Conservation (phyloP, 2,329 filamentous ascomycete genomes). For the Aspergillus brunneoviolaceus region DNA sequence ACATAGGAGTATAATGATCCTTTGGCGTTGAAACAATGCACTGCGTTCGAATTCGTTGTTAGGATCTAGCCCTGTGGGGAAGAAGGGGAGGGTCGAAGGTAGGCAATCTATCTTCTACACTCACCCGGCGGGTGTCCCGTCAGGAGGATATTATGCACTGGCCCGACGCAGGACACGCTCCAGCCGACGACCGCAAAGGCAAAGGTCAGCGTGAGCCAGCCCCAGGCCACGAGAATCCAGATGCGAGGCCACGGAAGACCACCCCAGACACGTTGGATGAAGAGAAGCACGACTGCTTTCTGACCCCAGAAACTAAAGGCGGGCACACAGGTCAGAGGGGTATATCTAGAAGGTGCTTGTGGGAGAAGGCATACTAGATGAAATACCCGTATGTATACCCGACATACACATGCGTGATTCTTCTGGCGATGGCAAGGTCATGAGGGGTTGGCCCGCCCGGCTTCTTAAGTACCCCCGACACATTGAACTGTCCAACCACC, state of each 20-base stretch:
- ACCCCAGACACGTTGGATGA: constrained; percentile 11
- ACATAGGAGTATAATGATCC: constrained; percentile 1
- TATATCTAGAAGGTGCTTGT: no score
- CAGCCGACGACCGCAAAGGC: not conserved
- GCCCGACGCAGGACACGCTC: not conserved
- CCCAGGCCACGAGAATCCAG: constrained; percentile 12
- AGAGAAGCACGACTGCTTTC: constrained; percentile 12
- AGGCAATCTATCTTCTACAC: no score
- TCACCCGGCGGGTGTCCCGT: not conserved
- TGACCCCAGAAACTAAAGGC: constrained; percentile 13
- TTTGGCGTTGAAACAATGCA: not conserved
- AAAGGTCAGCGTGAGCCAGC: constrained; percentile 1
- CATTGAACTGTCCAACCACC: no score
- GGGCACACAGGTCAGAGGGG: not conserved
- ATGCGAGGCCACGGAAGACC: constrained; percentile 13
- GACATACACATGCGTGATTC: no score
- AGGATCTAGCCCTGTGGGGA: not conserved
- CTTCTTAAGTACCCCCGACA: no score
- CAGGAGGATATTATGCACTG: not conserved
- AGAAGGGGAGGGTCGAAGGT: no score
- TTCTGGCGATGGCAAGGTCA: no score
- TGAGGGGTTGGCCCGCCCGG: no score
- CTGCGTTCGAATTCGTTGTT: not conserved
- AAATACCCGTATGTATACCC: no score
- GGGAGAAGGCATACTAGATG: no score